These are phyloP conservation scores for Amoebophrya sp. DNA, from an alignment of 169 alveolate genomes.

Conservation along the genomic window DNA sequence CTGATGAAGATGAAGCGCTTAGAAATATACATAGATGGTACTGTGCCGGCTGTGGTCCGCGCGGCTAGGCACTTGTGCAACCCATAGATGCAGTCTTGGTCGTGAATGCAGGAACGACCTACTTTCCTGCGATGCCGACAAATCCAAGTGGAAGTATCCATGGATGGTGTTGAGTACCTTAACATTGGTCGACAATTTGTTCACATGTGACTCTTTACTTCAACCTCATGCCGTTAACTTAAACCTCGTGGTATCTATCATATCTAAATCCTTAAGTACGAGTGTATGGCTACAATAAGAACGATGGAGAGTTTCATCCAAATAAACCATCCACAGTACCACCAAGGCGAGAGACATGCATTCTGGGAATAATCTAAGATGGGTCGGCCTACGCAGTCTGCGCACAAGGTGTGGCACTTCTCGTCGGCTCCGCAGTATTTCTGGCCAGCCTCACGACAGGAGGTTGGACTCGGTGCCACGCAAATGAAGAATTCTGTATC, in stretches of 20 bases:
- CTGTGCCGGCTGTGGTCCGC: background rate
- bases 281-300: too few species aligned
- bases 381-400: background rate
- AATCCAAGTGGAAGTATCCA: background rate
- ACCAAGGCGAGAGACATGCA: background rate
- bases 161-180: background rate
- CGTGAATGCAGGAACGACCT: background rate
- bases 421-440: constrained; percentile 13
- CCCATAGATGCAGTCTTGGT: constrained; percentile 12
- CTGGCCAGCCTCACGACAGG: background rate
- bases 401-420: background rate
- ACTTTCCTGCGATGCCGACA: background rate
- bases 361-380: background rate
- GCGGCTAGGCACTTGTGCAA: background rate
- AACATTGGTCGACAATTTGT: too few species aligned
- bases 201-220: too few species aligned
- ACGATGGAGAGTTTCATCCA: too few species aligned
- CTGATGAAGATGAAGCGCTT: too few species aligned
- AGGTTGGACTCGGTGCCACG: background rate
- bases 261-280: too few species aligned
- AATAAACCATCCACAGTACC: too few species aligned
- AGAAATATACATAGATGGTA: background rate
- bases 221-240: too few species aligned
- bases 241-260: too few species aligned
- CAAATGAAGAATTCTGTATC: background rate